These are phyloP conservation scores for Tylopilus rubrobrunneus DNA, from an alignment of 768 basidiomycete species.

Conservation along the genomic window DNA sequence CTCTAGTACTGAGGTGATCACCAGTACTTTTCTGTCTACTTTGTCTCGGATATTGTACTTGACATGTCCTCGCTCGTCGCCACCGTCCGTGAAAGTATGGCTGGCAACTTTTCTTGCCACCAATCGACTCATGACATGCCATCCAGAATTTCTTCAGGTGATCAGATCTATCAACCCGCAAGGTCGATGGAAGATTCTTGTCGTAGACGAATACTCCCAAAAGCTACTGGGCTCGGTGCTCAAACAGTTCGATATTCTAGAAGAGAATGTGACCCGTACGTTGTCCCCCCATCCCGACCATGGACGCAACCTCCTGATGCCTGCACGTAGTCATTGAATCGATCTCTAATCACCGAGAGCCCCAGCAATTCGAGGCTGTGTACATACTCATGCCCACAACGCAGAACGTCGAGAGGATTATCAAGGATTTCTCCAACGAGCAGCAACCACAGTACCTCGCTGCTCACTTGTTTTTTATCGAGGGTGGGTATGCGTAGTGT, in stretches of 20 bases:
- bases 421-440: conserved; percentile 71
- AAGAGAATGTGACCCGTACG: conserved; percentile 95
- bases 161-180: conserved; percentile 85
- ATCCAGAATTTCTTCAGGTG: conserved; percentile 78
- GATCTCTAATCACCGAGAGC: conserved; percentile 77
- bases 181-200: conserved; percentile 93
- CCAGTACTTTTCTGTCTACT: neutral
- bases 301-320: conserved; percentile 7
- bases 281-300: conserved; percentile 11
- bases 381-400: conserved; percentile 94
- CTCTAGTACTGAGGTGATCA: neutral
- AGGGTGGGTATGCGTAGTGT: conserved; percentile 49
- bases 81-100: conserved; percentile 44
- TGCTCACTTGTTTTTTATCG: conserved; percentile 91
- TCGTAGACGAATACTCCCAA: conserved; percentile 92
- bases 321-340: conserved; percentile 77
- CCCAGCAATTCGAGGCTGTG: conserved; percentile 87
- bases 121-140: conserved; percentile 1
- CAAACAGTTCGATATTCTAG: conserved; percentile 90
- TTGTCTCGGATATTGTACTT: neutral
- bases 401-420: conserved; percentile 89
- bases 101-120: neutral
- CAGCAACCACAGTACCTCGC: conserved; percentile 69
- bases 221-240: conserved; percentile 79
- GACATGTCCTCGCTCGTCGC: conserved; percentile 45